A percentile compares a stretch with the other conserved stretches of the same genome.
These are phyloP conservation scores for Clarireedia paspali DNA, from an alignment of 2,329 filamentous ascomycete genomes.

Conservation along the genomic window DNA sequence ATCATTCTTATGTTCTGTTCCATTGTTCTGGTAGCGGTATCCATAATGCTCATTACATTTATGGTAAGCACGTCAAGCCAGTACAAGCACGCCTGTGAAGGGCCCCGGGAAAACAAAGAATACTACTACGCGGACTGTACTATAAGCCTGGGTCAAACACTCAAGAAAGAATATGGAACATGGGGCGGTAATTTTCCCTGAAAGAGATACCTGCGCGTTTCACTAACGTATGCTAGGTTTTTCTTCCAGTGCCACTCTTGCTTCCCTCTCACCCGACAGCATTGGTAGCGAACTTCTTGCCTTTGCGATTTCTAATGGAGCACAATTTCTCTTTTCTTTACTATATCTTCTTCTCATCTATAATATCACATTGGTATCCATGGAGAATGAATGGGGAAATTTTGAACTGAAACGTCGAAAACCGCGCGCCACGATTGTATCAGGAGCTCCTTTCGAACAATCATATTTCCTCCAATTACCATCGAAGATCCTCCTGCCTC, in stretches of 20 bases:
- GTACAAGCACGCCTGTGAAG: neutral
- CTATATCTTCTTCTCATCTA: slow-evolving; percentile 18
- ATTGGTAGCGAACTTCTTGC: slow-evolving; percentile 14
- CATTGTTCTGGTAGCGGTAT: slow-evolving; percentile 11
- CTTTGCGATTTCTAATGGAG: slow-evolving; percentile 18
- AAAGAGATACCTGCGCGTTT: neutral
- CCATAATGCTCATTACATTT: slow-evolving; percentile 9
- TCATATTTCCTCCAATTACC: slow-evolving; percentile 18
- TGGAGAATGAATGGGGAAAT: slow-evolving; percentile 20
- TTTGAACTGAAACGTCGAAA: slow-evolving; percentile 11
- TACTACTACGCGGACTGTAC: neutral
- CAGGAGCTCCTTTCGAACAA: slow-evolving; percentile 14
- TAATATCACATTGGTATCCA: slow-evolving; percentile 18
- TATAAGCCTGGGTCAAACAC: neutral
- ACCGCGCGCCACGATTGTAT: slow-evolving; percentile 15
- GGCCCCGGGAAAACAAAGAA: too few species aligned
- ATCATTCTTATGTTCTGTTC: slow-evolving; percentile 16
- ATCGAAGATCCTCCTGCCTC: slow-evolving; percentile 10
- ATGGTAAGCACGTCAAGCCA: neutral
- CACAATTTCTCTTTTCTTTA: slow-evolving; percentile 16
- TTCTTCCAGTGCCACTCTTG: slow-evolving; percentile 12
- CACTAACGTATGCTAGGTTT: slow-evolving; percentile 5
- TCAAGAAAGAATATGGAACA: slow-evolving; percentile 11
- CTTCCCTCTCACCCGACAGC: slow-evolving; percentile 10
- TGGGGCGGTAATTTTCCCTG: slow-evolving; percentile 10